phyloP scores from a whole-genome alignment of 1,139 yeast genomes.

The Casaregolazyma lundiana region DNA sequence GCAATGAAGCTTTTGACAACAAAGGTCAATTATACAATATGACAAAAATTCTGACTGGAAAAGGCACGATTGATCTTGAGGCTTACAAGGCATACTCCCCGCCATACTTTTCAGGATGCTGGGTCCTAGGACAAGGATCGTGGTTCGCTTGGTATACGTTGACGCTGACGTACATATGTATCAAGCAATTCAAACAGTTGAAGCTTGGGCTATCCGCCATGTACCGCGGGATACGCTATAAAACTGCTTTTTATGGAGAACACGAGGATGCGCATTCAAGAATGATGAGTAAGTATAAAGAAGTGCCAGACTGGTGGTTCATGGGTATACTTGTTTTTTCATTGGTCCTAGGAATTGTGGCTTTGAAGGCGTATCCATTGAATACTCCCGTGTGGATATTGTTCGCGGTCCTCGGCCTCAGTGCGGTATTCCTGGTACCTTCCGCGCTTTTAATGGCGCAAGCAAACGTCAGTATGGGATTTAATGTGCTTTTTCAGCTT shows the following conservation, averaged over 20 bases:
- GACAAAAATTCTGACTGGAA: conserved; percentile 37
- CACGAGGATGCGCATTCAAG: conserved; percentile 50
- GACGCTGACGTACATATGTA: conserved; percentile 21
- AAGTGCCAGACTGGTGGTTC: conserved; percentile 47
- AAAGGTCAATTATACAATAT: conserved; percentile 43
- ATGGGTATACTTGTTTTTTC: conserved; percentile 50
- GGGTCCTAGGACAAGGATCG: conserved; percentile 32
- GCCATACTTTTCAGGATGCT: conserved; percentile 40
- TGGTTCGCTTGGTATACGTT: conserved; percentile 25
- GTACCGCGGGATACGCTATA: conserved; percentile 9
- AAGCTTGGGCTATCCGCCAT: conserved; percentile 21
- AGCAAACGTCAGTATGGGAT: conserved; percentile 48
- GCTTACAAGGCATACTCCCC: conserved; percentile 37
- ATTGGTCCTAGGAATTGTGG: conserved; percentile 43
- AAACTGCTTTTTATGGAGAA: conserved; percentile 35
- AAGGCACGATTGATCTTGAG: conserved; percentile 29
- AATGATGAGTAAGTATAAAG: conserved; percentile 51
- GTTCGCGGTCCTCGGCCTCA: conserved; percentile 50
- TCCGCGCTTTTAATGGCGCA: conserved; percentile 42
- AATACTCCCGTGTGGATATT: conserved; percentile 47
- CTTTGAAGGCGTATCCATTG: conserved; percentile 38
- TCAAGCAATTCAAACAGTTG: conserved; percentile 22
- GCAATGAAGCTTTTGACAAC: conserved; percentile 43
- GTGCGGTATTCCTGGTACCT: conserved; percentile 51
- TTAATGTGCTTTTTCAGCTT: conserved; percentile 51